Conservation (phyloP, 2,329 filamentous ascomycete genomes). For the Rhynchosporium graminicola region DNA sequence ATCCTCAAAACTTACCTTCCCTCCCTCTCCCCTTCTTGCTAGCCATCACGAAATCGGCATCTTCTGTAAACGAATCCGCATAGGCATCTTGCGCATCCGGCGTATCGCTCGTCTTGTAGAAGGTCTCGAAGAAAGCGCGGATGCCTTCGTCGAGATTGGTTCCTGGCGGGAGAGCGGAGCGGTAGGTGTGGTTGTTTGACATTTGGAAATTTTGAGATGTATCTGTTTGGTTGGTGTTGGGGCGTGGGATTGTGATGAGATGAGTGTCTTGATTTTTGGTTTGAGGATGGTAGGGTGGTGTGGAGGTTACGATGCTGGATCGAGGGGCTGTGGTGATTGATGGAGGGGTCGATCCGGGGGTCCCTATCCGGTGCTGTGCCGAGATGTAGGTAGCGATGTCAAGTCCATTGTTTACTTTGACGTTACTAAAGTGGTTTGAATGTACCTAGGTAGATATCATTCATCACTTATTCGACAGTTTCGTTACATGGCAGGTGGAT, state of each 20-base stretch:
- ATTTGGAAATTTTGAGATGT: slow-evolving; percentile 4
- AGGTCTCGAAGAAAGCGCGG: slow-evolving; percentile 68
- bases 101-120: slow-evolving; percentile 56
- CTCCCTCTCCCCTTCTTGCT: slow-evolving; percentile 48
- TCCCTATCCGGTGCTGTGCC: not conserved
- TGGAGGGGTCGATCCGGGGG: not conserved
- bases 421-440: too few species aligned
- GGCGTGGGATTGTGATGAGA: too few species aligned
- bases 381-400: not conserved
- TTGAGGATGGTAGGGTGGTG: too few species aligned
- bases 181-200: slow-evolving; percentile 17
- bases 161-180: slow-evolving; percentile 24
- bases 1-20: slow-evolving; percentile 43
- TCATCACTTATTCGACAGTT: too few species aligned
- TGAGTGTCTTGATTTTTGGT: not conserved
- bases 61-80: slow-evolving; percentile 48
- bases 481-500: not conserved
- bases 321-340: not conserved
- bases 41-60: slow-evolving; percentile 55
- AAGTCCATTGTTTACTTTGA: not conserved
- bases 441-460: too few species aligned
- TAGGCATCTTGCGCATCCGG: slow-evolving; percentile 52
- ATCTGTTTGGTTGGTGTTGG: not conserved
- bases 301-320: not conserved
- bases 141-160: slow-evolving; percentile 56